Base-by-base conservation (phyloP, 2,329 filamentous ascomycete genomes). In the Clarireedia sp. region DNA sequence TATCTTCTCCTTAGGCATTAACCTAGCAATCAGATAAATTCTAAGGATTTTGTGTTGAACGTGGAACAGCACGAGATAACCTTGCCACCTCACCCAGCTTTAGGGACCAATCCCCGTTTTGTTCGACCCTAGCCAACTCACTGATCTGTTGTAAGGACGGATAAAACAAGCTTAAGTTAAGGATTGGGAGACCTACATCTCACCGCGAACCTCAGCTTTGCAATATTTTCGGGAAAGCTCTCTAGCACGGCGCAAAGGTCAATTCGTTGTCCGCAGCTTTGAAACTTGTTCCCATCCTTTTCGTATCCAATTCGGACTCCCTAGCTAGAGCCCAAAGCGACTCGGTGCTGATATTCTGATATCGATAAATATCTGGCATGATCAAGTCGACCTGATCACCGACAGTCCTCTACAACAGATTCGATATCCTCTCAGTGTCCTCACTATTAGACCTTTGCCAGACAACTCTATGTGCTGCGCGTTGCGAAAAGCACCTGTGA, bases 391-490 rank as follows among this genome's bases (percentile, higher is more conserved):
- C 10, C 29, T 10, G 12, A 12, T 33, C 29, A 12, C 29, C 29
- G 9, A 9, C 12, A 33, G 12, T 14, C 29, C 10, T n/a, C 23
- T 24, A 26, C 12, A 16, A 14, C 24, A 19, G 8, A 14, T 29
- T 45, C 26, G 33, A 48, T 26, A 14, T 23, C 29, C 16, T n/a
- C 16, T 14, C 9, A n/a, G 19, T 29, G 29, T n/a, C 17, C 24
- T n/a, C 26, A 14, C n/a, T 5, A 3, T 45, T 5, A 12, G 21
- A 48, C 9, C 5, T 12, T 44, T 43, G 17, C 24, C 24, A 51
- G 12, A 14, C 21, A 40, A 43, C 46, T 36, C 59, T 61, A 67
- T 67, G 66, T 63, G 53, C 60, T 63, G 60, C 60, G 57, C 53
- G 38, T 48, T 65, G 40, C 56, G 49, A 56, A 47, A 47, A 19